Evolutionary conservation across 2,329 filamentous ascomycete genomes (phyloP), one percentile per base, ranked within the genome.

Genomic region (Sodiomyces alkalinus): DNA sequence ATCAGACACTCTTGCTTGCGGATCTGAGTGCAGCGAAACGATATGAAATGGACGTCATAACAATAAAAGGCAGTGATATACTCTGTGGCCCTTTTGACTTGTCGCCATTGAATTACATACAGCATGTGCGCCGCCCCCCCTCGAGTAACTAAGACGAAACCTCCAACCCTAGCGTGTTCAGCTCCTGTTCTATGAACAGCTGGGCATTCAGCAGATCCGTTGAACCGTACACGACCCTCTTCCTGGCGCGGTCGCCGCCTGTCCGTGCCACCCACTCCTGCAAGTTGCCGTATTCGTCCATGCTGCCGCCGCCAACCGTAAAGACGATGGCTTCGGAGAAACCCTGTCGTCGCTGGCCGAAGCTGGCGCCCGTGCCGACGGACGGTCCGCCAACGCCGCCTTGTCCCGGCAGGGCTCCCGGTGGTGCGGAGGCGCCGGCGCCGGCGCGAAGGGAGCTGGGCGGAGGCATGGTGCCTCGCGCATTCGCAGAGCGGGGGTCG

Each of bases 281-380:
- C 48, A 98, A 51, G 52, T 98, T 98, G 13, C 86, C 87, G 49
- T 96, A 98, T 51, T 98, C 90, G 42, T 98, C 90, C 81, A 98
- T 96, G 48, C 85, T 94, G 22, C 90, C 90, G 26, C 92, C 90
- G 4, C 90, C 90, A 3, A 92, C 83, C 0, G 82, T 87, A 47
- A 94, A 93, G n/a, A 93, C 82, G 30, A 93, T 77, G 1, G 83
- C 81, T 45, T 93, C 86, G 27, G 73, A 80, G 52, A 87, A 94
- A 0, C 82, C 85, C 45, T 93, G 86, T 30, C 87, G 64, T 34
- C 85, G 62, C 53, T 96, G 87, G 2, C 87, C 90, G 51, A 96
- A 96, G 31, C 74, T 92, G 6, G 85, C 86, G 19, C 71, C 67
- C 15, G 78, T 81, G 4, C 83, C 83, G 1, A 61, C 51, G 0